Evolutionary conservation across 176 grass and related monocot species (phyloP), one percentile per base, ranked within the genome.

Genomic region (Dendrocalamus sinicus): DNA sequence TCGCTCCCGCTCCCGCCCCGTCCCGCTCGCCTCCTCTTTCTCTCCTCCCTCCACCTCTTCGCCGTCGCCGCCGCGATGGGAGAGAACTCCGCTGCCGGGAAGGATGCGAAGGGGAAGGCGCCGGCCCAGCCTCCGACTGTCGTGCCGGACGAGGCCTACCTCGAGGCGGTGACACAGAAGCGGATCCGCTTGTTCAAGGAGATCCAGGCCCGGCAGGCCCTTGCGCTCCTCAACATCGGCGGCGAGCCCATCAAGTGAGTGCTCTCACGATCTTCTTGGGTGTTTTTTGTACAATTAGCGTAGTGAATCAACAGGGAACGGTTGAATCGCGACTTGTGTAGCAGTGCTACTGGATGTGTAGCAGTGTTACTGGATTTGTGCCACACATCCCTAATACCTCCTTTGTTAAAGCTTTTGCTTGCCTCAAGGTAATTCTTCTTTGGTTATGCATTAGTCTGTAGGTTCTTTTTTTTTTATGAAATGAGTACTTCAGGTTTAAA

Each of bases 361-460:
- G n/a, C n/a, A n/a, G n/a, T n/a, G 28, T 28, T 28, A 28, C 28
- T 28, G 28, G 28, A 28, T 28, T 28, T 28, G 28, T 28, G 28
- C 28, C 28, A 28, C 96, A 99, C 86, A 99, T 99, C 39, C 93
- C 96, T 3, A 99, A 91, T 77, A 96, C 96, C 75, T 94, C 96
- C 32, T 99, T 96, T 60, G 96, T 99, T 37, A 99, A 99, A 91
- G 96, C 96, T 79, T 94, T 99, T 61, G 79, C 96, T 79, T 99
- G 96, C 82, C 86, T 96, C 12, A 99, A 96, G 93, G 96, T 99
- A 48, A 86, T 88, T 81, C 5, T 81, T 83, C 51, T 86, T 85
- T 85, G 22, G 44, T 85, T 83, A 58, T 76, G 17, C 63, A 46
- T 68, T 67, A 58, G 44, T 73, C 54, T 44, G 40, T 53, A 40